These are phyloP conservation scores for Emergomyces pasteurianus DNA, from an alignment of 2,329 filamentous ascomycete species.

Conservation along the genomic window DNA sequence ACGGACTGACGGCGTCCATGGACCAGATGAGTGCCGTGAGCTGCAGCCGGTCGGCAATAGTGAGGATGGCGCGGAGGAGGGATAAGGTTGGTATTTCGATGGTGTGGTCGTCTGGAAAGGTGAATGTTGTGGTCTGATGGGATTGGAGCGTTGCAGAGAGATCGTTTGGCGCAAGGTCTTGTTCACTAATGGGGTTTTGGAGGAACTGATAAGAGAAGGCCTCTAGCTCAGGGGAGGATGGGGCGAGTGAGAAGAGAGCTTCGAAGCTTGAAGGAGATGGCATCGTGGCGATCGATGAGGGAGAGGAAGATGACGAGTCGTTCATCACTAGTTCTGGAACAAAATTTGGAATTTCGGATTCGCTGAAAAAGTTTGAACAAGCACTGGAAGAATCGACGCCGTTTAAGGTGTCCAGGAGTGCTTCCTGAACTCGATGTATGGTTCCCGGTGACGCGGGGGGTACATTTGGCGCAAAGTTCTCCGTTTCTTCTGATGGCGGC, in stretches of 20 bases:
- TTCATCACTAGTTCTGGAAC: background rate
- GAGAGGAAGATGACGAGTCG: background rate
- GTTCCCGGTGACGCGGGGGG: background rate
- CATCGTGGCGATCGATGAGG: background rate
- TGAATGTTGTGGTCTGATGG: slow-evolving; percentile 16
- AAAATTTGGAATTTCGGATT: slow-evolving; percentile 2
- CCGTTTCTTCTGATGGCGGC: background rate
- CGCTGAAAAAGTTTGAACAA: background rate
- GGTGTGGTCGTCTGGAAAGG: slow-evolving; percentile 37
- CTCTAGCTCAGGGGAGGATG: slow-evolving; percentile 2
- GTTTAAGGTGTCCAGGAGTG: background rate
- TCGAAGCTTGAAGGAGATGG: background rate
- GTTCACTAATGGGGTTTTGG: slow-evolving; percentile 4
- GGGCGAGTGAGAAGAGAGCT: background rate
- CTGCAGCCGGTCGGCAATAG: slow-evolving; percentile 38
- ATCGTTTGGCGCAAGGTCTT: slow-evolving; percentile 4
- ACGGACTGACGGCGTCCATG: slow-evolving; percentile 37
- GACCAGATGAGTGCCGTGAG: slow-evolving; percentile 35
- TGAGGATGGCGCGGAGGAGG: slow-evolving; percentile 37
- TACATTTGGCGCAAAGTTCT: background rate
- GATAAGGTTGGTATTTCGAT: slow-evolving; percentile 40
- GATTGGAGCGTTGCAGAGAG: slow-evolving; percentile 13
- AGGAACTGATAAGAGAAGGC: slow-evolving; percentile 8
- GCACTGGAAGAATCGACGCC: background rate
- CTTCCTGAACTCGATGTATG: background rate